A percentile compares a stretch with the other conserved stretches of the same genome.
Evolutionary conservation across 148 eudicot genomes (phyloP).

Genomic region (Nepenthes mirabilis): DNA sequence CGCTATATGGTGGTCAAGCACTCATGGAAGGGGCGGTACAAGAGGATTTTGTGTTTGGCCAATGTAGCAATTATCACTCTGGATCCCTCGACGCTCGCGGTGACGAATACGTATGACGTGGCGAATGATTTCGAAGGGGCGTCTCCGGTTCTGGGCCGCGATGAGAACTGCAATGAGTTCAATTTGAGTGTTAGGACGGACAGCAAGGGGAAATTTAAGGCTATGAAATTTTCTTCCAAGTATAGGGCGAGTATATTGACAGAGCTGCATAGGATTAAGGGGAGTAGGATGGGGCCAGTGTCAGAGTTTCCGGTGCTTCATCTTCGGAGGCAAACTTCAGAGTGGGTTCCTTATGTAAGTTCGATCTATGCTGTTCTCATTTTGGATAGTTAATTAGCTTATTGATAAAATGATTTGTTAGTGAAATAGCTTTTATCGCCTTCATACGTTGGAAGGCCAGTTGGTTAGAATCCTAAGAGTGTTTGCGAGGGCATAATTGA

Average conservation of each 20-base stretch:
- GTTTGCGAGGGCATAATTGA: too few relatives aligned
- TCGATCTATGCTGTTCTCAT: not conserved
- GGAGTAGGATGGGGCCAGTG: constrained; percentile 40
- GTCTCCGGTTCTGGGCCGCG: constrained; percentile 64
- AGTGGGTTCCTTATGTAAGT: constrained; percentile 92
- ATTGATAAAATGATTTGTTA: not conserved
- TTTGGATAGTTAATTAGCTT: not conserved
- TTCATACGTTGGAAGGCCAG: too few relatives aligned
- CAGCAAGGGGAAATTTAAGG: constrained; percentile 78
- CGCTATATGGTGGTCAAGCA: constrained; percentile 75
- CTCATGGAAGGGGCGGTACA: constrained; percentile 96
- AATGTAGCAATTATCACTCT: constrained; percentile 42
- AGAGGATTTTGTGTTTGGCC: constrained; percentile 78
- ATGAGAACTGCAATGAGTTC: constrained; percentile 76
- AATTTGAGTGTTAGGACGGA: constrained; percentile 81
- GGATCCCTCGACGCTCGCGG: constrained; percentile 64
- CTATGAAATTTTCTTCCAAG: constrained; percentile 65
- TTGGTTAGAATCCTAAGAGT: too few relatives aligned
- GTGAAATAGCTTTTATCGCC: too few relatives aligned
- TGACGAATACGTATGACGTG: constrained; percentile 82
- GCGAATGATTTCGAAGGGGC: constrained; percentile 65
- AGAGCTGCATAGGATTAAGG: constrained; percentile 69
- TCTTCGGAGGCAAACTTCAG: constrained; percentile 66
- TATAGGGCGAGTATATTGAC: constrained; percentile 85
- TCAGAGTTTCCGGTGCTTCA: constrained; percentile 85